Conservation (phyloP, 306 rosid species). For the Potentilla sterilis region DNA sequence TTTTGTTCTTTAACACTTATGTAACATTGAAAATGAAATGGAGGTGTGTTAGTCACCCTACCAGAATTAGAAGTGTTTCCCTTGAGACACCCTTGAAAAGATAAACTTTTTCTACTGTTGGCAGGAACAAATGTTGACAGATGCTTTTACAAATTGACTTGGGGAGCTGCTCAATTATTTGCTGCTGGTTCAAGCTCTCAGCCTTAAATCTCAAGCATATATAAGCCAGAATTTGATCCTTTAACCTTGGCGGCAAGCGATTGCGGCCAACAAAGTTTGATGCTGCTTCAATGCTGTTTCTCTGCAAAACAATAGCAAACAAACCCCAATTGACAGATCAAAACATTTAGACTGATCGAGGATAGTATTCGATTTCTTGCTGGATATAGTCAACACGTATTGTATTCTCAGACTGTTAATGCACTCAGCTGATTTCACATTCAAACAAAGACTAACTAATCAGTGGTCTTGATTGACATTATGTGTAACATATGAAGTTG, state of each 20-base stretch:
- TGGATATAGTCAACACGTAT: not conserved
- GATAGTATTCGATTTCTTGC: not conserved
- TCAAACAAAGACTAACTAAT: too few relatives aligned
- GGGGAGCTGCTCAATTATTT: slow-evolving; percentile 77
- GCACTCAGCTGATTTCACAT: not conserved
- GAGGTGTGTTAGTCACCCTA: slow-evolving; percentile 15
- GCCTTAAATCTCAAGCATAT: slow-evolving; percentile 94
- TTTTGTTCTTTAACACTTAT: not conserved
- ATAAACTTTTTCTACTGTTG: slow-evolving; percentile 61
- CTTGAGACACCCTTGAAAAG: slow-evolving; percentile 71
- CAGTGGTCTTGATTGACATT: not conserved
- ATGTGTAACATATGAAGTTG: not conserved
- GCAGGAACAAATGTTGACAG: slow-evolving; percentile 66
- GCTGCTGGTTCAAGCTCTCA: slow-evolving; percentile 79
- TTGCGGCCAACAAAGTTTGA: slow-evolving; percentile 80
- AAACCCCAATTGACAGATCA: not conserved
- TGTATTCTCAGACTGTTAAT: not conserved
- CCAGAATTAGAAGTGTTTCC: slow-evolving; percentile 59
- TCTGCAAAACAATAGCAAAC: slow-evolving; percentile 34
- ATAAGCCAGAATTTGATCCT: slow-evolving; percentile 74
- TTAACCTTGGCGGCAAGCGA: slow-evolving; percentile 63
- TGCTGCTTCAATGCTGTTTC: slow-evolving; percentile 85
- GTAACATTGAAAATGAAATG: not conserved
- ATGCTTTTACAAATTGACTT: slow-evolving; percentile 78
- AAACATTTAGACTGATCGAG: not conserved